These are phyloP conservation scores for Fennellomyces sp. DNA, from an alignment of 371 early-diverging fungal species.

Conservation along the genomic window DNA sequence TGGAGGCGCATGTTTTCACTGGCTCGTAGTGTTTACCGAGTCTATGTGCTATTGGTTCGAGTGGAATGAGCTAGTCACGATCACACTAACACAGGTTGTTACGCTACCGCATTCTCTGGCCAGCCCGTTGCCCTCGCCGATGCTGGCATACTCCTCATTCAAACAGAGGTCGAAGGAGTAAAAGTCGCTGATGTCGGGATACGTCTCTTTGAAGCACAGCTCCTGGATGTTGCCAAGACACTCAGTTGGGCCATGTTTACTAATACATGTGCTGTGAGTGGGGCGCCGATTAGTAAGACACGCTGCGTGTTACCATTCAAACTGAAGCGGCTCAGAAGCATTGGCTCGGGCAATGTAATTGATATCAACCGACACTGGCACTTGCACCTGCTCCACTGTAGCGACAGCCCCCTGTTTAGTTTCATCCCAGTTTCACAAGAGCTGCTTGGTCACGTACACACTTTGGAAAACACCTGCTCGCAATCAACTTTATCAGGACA, in stretches of 20 bases:
- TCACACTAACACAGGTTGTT: not conserved
- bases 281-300: no score
- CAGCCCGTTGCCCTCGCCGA: slow-evolving; percentile 18
- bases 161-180: slow-evolving; percentile 29
- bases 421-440: no score
- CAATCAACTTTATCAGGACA: slow-evolving; percentile 54
- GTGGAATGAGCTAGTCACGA: not conserved
- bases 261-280: no score
- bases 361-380: slow-evolving; percentile 25
- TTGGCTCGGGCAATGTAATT: slow-evolving; percentile 28
- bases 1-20: slow-evolving; percentile 13
- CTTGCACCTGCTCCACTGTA: slow-evolving; percentile 14
- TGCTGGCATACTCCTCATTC: slow-evolving; percentile 19
- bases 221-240: slow-evolving; percentile 56
- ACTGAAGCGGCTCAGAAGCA: slow-evolving; percentile 12
- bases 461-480: slow-evolving; percentile 38
- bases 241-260: slow-evolving; percentile 50
- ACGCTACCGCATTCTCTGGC: slow-evolving; percentile 23
- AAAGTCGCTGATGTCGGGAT: slow-evolving; percentile 30
- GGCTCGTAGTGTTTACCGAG: slow-evolving; percentile 16
- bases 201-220: slow-evolving; percentile 45
- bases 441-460: slow-evolving; percentile 34
- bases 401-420: no score
- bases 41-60: slow-evolving; percentile 9
- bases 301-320: slow-evolving; percentile 22